Conservation (phyloP, 225 moss, liverwort and hornwort species). For the Rhytidiadelphus loreus region DNA sequence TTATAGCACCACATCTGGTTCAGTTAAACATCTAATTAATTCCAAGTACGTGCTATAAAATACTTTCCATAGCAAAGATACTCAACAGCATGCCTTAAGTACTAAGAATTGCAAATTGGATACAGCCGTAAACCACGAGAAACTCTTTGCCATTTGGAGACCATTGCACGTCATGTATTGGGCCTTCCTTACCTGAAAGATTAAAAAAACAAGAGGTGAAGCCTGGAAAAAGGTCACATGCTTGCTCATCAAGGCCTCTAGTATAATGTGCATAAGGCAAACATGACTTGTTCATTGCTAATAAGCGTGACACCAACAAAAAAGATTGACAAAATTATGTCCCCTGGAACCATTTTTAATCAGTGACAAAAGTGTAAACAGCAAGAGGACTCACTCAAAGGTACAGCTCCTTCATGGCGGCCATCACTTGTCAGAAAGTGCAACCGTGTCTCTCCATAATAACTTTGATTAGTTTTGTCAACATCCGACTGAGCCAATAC, state of each 20-base stretch:
- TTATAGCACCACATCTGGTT: neutral
- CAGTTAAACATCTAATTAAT: neutral
- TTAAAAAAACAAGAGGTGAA: neutral
- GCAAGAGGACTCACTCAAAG: slow-evolving; percentile 55
- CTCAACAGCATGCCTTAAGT: neutral
- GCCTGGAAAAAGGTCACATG: neutral
- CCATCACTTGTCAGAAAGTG: slow-evolving; percentile 84
- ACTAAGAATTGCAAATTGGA: slow-evolving; percentile 21
- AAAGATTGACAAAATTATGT: neutral
- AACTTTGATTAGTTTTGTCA: slow-evolving; percentile 94
- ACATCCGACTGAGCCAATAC: slow-evolving; percentile 85
- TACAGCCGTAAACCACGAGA: slow-evolving; percentile 94
- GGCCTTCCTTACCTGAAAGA: slow-evolving; percentile 77
- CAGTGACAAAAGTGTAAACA: neutral
- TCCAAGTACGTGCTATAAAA: neutral
- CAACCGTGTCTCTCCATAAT: slow-evolving; percentile 79
- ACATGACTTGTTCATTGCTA: neutral
- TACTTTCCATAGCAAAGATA: neutral
- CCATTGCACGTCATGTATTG: slow-evolving; percentile 93
- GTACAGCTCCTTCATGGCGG: slow-evolving; percentile 86
- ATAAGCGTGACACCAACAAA: neutral
- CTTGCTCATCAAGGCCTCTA: neutral
- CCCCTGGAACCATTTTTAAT: neutral
- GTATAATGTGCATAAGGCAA: neutral
- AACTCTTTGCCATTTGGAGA: slow-evolving; percentile 92